Conservation (phyloP, 2,329 filamentous ascomycete species). For the Fusarium keratoplasticum region DNA sequence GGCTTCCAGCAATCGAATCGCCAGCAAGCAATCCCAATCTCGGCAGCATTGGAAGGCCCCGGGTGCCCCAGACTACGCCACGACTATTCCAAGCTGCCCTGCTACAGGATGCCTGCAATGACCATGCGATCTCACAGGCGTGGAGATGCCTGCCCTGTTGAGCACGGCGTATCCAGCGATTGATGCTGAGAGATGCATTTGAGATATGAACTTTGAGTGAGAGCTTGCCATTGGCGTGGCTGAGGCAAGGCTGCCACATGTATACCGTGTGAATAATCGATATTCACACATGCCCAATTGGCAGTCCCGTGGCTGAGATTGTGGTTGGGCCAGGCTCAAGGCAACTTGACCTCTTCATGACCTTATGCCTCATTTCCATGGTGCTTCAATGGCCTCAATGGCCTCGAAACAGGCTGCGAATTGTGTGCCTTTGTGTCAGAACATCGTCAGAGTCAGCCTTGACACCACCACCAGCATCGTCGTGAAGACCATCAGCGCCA, state of each 20-base stretch:
- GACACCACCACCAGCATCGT: not conserved
- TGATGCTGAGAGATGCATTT: not conserved
- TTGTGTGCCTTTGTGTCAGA: not conserved
- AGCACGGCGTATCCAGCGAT: not conserved
- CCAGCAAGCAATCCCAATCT: slow-evolving; percentile 34
- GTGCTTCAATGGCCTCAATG: slow-evolving; percentile 1
- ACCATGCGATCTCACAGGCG: not conserved
- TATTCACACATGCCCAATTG: slow-evolving; percentile 16
- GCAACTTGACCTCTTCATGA: slow-evolving; percentile 37
- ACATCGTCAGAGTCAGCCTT: not conserved
- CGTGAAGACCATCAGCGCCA: not conserved
- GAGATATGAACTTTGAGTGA: not conserved
- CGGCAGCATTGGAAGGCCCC: slow-evolving; percentile 23
- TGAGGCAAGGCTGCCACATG: slow-evolving; percentile 21
- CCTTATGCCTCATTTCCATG: slow-evolving; percentile 4
- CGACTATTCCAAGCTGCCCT: not conserved
- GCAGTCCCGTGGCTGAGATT: slow-evolving; percentile 17
- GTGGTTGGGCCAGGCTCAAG: slow-evolving; percentile 2
- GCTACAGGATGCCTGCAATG: not conserved
- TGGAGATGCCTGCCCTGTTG: not conserved
- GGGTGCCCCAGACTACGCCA: slow-evolving; percentile 32
- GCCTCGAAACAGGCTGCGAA: not conserved
- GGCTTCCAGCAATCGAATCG: not conserved
- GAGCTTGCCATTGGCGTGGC: slow-evolving; percentile 7
- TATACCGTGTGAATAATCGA: slow-evolving; percentile 16